phyloP scores from a whole-genome alignment of 495 filamentous ascomycete species.

The Jackrogersella multiformis region DNA sequence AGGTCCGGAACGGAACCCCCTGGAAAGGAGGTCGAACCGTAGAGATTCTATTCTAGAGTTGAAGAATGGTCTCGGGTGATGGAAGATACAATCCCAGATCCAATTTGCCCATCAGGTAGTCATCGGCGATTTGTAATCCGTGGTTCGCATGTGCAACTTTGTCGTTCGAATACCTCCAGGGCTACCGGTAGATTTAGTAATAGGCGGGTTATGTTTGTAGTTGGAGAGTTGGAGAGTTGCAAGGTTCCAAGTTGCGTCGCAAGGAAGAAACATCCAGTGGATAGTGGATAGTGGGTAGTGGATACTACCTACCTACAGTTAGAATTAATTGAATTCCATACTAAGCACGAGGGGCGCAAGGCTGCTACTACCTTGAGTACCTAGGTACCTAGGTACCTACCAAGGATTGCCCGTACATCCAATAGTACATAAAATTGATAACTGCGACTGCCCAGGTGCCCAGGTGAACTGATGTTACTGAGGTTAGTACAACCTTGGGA shows the following conservation, averaged over 20 bases:
- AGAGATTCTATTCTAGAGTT: background rate
- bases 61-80: background rate
- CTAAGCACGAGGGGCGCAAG: conserved; percentile 20
- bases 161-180: background rate
- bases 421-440: background rate
- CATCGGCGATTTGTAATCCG: background rate
- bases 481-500: too few relatives aligned
- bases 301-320: conserved; percentile 1
- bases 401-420: too few relatives aligned
- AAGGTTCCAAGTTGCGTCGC: conserved; percentile 18
- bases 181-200: too few relatives aligned
- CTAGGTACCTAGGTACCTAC: background rate
- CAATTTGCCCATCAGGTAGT: conserved; percentile 1
- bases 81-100: background rate
- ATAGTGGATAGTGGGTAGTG: background rate
- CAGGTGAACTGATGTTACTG: too few relatives aligned
- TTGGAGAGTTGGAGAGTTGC: conserved; percentile 22
- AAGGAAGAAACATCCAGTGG: conserved; percentile 25
- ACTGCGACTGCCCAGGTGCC: too few relatives aligned
- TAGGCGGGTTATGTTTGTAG: background rate
- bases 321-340: conserved; percentile 14
- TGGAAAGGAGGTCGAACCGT: conserved; percentile 3
- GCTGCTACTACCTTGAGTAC: conserved; percentile 9
- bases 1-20: conserved; percentile 10
- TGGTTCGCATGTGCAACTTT: background rate